Conservation (phyloP, 2,329 filamentous ascomycete species). For the Arachnopeziza araneosa region DNA sequence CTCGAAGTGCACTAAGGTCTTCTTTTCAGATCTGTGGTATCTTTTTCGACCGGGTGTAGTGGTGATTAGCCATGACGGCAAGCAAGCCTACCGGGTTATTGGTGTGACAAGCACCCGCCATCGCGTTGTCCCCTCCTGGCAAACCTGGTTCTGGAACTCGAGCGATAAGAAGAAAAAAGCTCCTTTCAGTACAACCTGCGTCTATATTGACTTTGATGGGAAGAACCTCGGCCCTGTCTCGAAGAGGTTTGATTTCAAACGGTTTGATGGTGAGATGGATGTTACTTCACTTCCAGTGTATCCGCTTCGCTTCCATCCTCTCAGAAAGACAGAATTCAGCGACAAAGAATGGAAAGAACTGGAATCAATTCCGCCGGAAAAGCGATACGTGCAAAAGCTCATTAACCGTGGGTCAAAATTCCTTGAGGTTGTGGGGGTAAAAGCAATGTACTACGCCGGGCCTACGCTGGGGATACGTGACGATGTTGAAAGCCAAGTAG, state of each 20-base stretch:
- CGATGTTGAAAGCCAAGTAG: conserved; percentile 30
- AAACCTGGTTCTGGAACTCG: not conserved
- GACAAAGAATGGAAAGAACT: not conserved
- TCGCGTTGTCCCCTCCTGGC: conserved; percentile 2
- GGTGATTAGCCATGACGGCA: conserved; percentile 9
- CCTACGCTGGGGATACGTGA: conserved; percentile 21
- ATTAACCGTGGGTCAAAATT: not conserved
- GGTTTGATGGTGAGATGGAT: conserved; percentile 25
- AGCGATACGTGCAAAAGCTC: not conserved
- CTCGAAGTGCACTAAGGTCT: conserved; percentile 10
- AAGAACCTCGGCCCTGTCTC: conserved; percentile 25
- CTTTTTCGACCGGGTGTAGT: conserved; percentile 21
- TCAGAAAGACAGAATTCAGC: too few species aligned
- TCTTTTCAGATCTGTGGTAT: conserved; percentile 25
- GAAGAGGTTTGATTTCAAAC: conserved; percentile 18
- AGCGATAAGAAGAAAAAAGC: not conserved
- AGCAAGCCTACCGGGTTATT: conserved; percentile 24
- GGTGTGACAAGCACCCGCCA: conserved; percentile 10
- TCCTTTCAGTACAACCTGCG: conserved; percentile 16
- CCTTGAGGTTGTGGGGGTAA: not conserved
- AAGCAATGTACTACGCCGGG: conserved; percentile 30
- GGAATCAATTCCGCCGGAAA: not conserved
- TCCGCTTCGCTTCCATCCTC: too few species aligned
- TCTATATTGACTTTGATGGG: conserved; percentile 32
- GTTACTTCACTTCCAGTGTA: conserved; percentile 25